These are phyloP conservation scores for Astrephomene gubernaculifera DNA, from an alignment of 139 green algal species.

Conservation along the genomic window DNA sequence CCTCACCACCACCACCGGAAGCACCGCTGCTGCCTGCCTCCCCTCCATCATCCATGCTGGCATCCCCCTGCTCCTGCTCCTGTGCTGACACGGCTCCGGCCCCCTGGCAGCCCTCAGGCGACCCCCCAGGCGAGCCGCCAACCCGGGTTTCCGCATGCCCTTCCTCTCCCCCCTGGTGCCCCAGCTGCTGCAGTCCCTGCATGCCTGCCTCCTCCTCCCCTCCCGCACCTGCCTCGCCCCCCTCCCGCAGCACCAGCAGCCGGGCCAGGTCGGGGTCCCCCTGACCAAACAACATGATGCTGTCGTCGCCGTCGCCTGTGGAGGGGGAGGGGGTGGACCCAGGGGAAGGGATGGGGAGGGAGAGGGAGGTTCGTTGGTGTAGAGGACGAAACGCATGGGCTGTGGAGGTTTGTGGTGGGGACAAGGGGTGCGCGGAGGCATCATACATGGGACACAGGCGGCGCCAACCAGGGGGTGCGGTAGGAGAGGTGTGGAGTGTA, in stretches of 20 bases:
- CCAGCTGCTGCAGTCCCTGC: slow-evolving; percentile 3
- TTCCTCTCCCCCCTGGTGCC: background rate
- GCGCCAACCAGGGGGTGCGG: background rate
- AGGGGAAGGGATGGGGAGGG: no score
- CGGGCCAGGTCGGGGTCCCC: background rate
- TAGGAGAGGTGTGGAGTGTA: no score
- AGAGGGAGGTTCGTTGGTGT: no score
- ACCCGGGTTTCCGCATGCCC: background rate
- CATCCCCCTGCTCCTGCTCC: slow-evolving; percentile 14
- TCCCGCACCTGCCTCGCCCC: background rate
- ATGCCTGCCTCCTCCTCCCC: background rate
- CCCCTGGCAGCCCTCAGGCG: background rate
- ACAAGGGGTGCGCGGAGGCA: no score
- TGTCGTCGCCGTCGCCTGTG: slow-evolving; percentile 78
- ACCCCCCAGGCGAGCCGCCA: background rate
- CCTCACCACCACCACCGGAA: no score
- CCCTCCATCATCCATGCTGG: no score
- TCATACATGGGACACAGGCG: background rate
- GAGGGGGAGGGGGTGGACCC: background rate
- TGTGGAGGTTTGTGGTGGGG: no score
- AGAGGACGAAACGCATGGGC: no score
- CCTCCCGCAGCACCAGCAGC: background rate
- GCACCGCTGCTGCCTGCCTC: no score
- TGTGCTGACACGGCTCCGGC: no score
- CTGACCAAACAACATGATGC: slow-evolving; percentile 74